phyloP scores from a whole-genome alignment of 2,329 filamentous ascomycete genomes.

The Penicillium concentricum region DNA sequence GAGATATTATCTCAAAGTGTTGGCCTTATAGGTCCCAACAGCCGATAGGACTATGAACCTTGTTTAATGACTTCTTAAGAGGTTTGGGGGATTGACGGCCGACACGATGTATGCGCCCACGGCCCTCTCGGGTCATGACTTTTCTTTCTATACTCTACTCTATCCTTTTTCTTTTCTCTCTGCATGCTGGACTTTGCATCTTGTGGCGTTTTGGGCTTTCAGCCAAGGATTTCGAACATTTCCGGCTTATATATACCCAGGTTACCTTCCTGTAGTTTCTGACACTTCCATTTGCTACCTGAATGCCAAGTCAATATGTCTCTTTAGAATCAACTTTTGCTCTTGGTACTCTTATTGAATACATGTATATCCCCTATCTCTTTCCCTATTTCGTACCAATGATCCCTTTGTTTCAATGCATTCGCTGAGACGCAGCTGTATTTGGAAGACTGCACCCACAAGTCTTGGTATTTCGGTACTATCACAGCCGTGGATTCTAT shows the following conservation, averaged over 20 bases:
- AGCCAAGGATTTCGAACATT: not conserved
- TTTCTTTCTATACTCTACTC: not conserved
- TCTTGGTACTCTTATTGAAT: not conserved
- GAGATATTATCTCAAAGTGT: not conserved
- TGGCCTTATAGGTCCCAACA: not conserved
- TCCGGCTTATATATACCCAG: slow-evolving; percentile 11
- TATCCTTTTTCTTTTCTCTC: not conserved
- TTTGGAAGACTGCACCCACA: not conserved
- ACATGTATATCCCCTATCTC: not conserved
- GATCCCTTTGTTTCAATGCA: not conserved
- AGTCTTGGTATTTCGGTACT: too few relatives aligned
- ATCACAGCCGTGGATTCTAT: not conserved
- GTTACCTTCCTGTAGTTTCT: not conserved
- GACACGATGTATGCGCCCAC: slow-evolving; percentile 4
- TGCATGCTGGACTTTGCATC: slow-evolving; percentile 11
- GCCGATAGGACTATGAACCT: not conserved
- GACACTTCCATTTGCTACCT: not conserved
- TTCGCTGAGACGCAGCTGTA: too few relatives aligned
- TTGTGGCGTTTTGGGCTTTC: slow-evolving; percentile 7
- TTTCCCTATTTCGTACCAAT: not conserved
- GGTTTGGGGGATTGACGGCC: not conserved
- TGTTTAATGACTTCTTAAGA: not conserved
- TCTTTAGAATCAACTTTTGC: not conserved
- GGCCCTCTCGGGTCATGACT: not conserved
- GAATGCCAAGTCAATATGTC: not conserved